Percentiles rank a stretch among this genome's conserved stretches.
Evolutionary conservation across 2,329 filamentous ascomycete species (phyloP).

Genomic region (Hymenotorrendiella dingleyae): DNA sequence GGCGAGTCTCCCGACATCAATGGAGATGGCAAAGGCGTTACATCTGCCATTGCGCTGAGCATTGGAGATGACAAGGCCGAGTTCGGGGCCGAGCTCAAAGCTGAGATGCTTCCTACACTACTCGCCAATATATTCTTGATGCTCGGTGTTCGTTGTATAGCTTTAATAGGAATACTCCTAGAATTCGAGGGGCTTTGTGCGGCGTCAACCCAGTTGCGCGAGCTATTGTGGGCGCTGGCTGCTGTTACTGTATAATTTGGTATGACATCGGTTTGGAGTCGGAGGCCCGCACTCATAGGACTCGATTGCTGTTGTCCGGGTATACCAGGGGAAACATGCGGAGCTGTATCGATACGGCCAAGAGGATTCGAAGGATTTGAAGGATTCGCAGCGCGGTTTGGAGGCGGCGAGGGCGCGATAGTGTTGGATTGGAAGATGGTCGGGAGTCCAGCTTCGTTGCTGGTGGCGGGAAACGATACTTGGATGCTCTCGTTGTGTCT

Average conservation of each 20-base stretch:
- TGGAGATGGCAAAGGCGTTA: conserved; percentile 75
- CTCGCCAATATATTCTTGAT: conserved; percentile 49
- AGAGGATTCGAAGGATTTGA: conserved; percentile 13
- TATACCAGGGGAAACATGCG: conserved; percentile 15
- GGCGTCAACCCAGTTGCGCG: conserved; percentile 13
- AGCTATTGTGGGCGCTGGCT: conserved; percentile 17
- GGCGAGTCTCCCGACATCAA: conserved; percentile 60
- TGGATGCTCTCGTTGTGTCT: conserved; percentile 11
- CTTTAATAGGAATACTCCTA: conserved; percentile 28
- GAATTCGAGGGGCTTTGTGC: conserved; percentile 12
- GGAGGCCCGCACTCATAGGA: conserved; percentile 28
- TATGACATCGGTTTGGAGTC: conserved; percentile 33
- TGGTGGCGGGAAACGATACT: conserved; percentile 7
- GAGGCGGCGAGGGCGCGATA: conserved; percentile 34
- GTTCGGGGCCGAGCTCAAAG: conserved; percentile 49
- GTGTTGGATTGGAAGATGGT: conserved; percentile 34
- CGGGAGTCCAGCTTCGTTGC: conserved; percentile 6
- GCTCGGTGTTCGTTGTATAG: conserved; percentile 54
- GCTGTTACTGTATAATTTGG: conserved; percentile 23
- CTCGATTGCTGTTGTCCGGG: conserved; percentile 14
- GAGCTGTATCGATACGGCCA: conserved; percentile 21
- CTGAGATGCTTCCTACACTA: conserved; percentile 37
- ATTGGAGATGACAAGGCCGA: conserved; percentile 68
- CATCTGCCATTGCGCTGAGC: conserved; percentile 68
- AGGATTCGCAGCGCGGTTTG: conserved; percentile 9